A percentile compares a stretch with the other conserved stretches of the same genome.
Conservation (phyloP, 257 asterid species). For the Misopates orontium region DNA sequence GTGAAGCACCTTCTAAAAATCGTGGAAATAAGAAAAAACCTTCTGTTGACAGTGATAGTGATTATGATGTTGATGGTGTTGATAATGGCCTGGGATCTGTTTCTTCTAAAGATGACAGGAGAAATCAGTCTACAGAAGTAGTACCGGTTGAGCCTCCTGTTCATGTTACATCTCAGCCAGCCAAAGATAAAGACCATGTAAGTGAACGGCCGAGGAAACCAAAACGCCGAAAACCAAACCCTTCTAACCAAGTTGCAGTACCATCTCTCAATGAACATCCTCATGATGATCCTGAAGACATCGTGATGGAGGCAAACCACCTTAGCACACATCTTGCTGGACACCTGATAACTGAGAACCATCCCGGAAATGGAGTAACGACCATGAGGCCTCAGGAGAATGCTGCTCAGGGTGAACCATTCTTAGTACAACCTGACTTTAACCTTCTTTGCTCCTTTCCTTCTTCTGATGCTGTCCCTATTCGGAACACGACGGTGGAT, state of each 20-base stretch:
- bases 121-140: conserved; percentile 33
- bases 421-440: conserved; percentile 35
- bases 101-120: conserved; percentile 56
- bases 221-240: conserved; percentile 38
- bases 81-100: conserved; percentile 58
- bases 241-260: conserved; percentile 27
- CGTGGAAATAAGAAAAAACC: conserved; percentile 55
- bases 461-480: too few relatives aligned
- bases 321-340: conserved; percentile 24
- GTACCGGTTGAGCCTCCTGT: conserved; percentile 17
- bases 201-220: conserved; percentile 35
- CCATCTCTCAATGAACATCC: conserved; percentile 40
- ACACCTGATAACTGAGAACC: conserved; percentile 31
- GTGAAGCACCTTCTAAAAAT: conserved; percentile 52
- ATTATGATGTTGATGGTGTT: conserved; percentile 67
- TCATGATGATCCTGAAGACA: conserved; percentile 32
- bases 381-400: conserved; percentile 31
- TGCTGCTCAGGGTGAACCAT: conserved; percentile 28
- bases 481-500: too few relatives aligned
- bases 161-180: conserved; percentile 26
- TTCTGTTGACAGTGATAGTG: conserved; percentile 62
- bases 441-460: conserved; percentile 36
- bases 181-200: conserved; percentile 35
- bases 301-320: conserved; percentile 38
- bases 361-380: conserved; percentile 27